Conservation (phyloP, 495 filamentous ascomycete species). For the Pseudotulostoma volvatum region DNA sequence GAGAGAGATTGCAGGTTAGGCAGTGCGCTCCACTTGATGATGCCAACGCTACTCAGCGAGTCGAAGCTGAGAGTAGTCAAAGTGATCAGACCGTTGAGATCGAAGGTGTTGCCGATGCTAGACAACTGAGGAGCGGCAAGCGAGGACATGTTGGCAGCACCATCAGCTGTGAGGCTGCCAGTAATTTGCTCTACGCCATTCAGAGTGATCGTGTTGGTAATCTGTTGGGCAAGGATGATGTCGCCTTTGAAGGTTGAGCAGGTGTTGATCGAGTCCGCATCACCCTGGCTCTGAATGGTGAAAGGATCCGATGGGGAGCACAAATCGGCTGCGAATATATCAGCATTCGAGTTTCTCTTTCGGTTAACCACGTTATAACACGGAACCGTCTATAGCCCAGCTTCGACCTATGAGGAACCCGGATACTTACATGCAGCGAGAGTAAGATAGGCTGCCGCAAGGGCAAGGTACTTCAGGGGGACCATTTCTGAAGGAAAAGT, state of each 20-base stretch:
- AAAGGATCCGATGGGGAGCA: constrained; percentile 20
- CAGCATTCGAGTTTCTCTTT: constrained; percentile 2
- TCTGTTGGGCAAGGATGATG: constrained; percentile 43
- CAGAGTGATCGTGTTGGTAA: constrained; percentile 31
- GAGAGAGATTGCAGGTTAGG: constrained; percentile 47
- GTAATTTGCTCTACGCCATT: constrained; percentile 39
- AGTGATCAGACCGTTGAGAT: constrained; percentile 44
- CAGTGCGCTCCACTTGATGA: constrained; percentile 57
- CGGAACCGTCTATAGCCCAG: not conserved
- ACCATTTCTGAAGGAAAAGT: constrained; percentile 44
- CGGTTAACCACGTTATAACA: not conserved
- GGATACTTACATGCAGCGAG: constrained; percentile 35
- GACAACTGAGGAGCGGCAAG: constrained; percentile 34
- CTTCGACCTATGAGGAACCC: not conserved
- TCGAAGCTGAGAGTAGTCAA: constrained; percentile 49
- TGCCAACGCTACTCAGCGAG: constrained; percentile 41
- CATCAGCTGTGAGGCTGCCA: constrained; percentile 47
- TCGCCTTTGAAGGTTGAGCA: constrained; percentile 58
- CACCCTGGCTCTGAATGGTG: constrained; percentile 50
- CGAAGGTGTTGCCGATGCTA: constrained; percentile 45
- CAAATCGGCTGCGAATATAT: constrained; percentile 3
- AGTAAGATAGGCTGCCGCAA: constrained; percentile 48
- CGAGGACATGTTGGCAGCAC: constrained; percentile 40
- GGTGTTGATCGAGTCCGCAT: constrained; percentile 47
- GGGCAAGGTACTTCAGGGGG: constrained; percentile 50